Evolutionary conservation across 768 basidiomycete genomes (phyloP).

Genomic region (Leucosporidium creatinivorum): DNA sequence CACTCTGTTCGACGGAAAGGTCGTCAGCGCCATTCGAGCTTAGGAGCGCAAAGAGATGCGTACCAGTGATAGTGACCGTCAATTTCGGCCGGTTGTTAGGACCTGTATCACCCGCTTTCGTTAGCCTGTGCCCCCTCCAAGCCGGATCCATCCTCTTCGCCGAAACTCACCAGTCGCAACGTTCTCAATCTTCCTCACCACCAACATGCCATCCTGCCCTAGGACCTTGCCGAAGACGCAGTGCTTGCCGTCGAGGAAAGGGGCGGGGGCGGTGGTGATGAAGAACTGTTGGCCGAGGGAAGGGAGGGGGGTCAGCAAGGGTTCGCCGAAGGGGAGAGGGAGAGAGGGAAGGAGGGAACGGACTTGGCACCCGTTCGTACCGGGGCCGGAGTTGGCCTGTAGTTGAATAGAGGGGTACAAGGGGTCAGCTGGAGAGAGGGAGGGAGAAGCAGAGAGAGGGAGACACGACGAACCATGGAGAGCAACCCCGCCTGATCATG

Average conservation of each 20-base stretch:
- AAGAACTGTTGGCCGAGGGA: conserved; percentile 60
- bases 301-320: conserved; percentile 4
- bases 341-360: conserved; percentile 45
- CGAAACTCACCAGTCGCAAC: conserved; percentile 59
- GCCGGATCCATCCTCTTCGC: too few relatives aligned
- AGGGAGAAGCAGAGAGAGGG: neutral
- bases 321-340: neutral
- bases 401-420: too few relatives aligned
- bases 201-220: conserved; percentile 74
- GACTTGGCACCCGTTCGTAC: conserved; percentile 77
- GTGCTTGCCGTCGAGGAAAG: conserved; percentile 88
- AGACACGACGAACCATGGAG: conserved; percentile 65
- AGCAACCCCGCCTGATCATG: conserved; percentile 77
- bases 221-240: conserved; percentile 86
- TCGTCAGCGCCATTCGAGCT: neutral
- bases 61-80: conserved; percentile 77
- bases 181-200: conserved; percentile 90
- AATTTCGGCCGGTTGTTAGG: conserved; percentile 84
- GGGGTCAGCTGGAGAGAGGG: too few relatives aligned
- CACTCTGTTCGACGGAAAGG: conserved; percentile 32
- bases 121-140: neutral
- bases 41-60: conserved; percentile 32
- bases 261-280: conserved; percentile 88
- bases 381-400: conserved; percentile 88
- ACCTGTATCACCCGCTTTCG: conserved; percentile 42